These are phyloP conservation scores for Litsea cubeba DNA, from an alignment of 164 flowering plant species.

Conservation along the genomic window DNA sequence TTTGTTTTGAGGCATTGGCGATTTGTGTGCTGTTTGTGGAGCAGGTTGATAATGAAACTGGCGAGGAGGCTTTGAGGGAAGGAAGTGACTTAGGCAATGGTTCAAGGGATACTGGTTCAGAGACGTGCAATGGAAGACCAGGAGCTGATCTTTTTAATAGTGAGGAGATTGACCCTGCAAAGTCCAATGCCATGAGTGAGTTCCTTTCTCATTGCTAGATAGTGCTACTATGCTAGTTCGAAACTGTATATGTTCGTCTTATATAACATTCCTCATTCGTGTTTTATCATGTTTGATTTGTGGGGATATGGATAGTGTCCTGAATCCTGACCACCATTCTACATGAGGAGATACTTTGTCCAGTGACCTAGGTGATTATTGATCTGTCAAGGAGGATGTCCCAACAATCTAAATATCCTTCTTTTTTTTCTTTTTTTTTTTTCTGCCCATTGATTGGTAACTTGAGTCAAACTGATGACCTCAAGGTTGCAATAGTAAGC, in stretches of 20 bases:
- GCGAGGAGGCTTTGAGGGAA: slow-evolving; percentile 2
- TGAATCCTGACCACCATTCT: not conserved
- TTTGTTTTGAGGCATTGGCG: not conserved
- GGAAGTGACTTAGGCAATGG: not conserved
- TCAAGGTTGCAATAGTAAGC: too few species aligned
- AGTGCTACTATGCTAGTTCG: not conserved
- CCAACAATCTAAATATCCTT: not conserved
- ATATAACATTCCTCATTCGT: not conserved
- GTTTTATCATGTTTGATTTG: not conserved
- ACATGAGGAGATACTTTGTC: not conserved
- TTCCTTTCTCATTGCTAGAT: slow-evolving; percentile 5
- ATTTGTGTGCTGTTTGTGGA: slow-evolving; percentile 18
- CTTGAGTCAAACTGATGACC: too few species aligned
- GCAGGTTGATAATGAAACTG: slow-evolving; percentile 40
- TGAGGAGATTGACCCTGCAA: slow-evolving; percentile 63
- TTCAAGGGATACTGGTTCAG: slow-evolving; percentile 12
- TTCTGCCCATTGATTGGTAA: not conserved
- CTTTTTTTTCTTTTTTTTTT: too few species aligned
- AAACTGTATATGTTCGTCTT: not conserved
- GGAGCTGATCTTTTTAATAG: slow-evolving; percentile 69
- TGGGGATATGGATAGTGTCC: not conserved
- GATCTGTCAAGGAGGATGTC: not conserved
- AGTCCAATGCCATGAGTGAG: slow-evolving; percentile 84
- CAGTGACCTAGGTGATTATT: not conserved
- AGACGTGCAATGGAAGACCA: slow-evolving; percentile 21